phyloP scores from a whole-genome alignment of 352 stramenopile genomes.

The Phytophthora pluvialis region DNA sequence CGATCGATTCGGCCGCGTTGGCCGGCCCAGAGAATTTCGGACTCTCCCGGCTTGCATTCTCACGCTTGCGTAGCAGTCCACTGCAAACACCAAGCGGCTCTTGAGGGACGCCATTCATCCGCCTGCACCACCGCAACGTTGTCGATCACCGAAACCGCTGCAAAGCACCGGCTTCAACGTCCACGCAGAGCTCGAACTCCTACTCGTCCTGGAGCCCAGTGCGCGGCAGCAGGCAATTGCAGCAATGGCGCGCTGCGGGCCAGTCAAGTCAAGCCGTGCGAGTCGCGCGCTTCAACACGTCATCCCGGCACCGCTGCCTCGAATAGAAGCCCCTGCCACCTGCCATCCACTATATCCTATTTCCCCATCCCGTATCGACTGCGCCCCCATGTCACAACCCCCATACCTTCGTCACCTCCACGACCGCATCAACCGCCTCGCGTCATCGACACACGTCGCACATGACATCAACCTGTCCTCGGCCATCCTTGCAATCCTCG shows the following conservation, averaged over 20 bases:
- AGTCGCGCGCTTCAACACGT: slow-evolving; percentile 12
- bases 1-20: no score
- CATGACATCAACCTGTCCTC: slow-evolving; percentile 28
- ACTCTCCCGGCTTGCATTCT: neutral
- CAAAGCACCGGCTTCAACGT: slow-evolving; percentile 17
- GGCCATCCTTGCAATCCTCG: slow-evolving; percentile 12
- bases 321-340: slow-evolving; percentile 11
- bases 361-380: neutral
- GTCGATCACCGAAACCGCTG: slow-evolving; percentile 25
- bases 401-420: neutral
- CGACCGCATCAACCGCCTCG: slow-evolving; percentile 2
- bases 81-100: no score
- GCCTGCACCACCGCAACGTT: slow-evolving; percentile 17
- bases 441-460: slow-evolving; percentile 29
- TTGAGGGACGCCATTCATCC: neutral
- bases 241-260: slow-evolving; percentile 1
- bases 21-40: no score
- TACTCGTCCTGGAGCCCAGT: neutral
- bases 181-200: neutral
- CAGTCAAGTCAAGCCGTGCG: slow-evolving; percentile 15
- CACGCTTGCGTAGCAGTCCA: no score
- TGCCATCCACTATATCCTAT: slow-evolving; percentile 7
- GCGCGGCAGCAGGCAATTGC: neutral
- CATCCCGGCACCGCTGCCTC: neutral
- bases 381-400: neutral